Conservation (phyloP, 441 rosid species). For the Hura crepitans region DNA sequence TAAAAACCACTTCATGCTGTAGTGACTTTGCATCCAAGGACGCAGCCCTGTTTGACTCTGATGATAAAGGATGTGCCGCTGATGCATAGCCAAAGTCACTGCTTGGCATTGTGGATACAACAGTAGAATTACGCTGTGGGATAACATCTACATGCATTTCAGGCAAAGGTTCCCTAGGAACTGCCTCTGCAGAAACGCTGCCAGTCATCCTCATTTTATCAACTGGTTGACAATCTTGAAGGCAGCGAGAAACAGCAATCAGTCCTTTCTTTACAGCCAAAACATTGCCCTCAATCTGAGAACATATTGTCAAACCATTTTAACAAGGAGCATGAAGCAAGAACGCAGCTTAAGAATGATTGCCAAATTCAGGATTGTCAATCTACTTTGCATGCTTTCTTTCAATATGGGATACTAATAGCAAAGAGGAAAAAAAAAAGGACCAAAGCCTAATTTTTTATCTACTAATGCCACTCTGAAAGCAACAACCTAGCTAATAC, state of each 20-base stretch:
- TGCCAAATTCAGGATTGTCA: neutral
- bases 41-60: slow-evolving; percentile 38
- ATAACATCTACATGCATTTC: slow-evolving; percentile 36
- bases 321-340: slow-evolving; percentile 5
- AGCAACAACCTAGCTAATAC: neutral
- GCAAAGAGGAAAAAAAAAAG: neutral
- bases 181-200: slow-evolving; percentile 36
- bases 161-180: slow-evolving; percentile 39
- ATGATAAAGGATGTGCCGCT: slow-evolving; percentile 35
- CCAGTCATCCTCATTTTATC: slow-evolving; percentile 48
- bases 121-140: slow-evolving; percentile 36
- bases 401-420: neutral
- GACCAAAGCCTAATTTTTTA: neutral
- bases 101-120: slow-evolving; percentile 36
- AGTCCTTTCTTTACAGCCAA: slow-evolving; percentile 74
- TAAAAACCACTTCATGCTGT: slow-evolving; percentile 58
- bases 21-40: slow-evolving; percentile 31
- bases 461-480: neutral
- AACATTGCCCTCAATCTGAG: slow-evolving; percentile 80
- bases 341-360: neutral
- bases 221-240: slow-evolving; percentile 65
- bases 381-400: neutral
- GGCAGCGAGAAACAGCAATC: slow-evolving; percentile 61
- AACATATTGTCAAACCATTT: slow-evolving; percentile 5
- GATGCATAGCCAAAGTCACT: slow-evolving; percentile 40